Conservation (phyloP, 805 yeast species). For the Pichia heedii region DNA sequence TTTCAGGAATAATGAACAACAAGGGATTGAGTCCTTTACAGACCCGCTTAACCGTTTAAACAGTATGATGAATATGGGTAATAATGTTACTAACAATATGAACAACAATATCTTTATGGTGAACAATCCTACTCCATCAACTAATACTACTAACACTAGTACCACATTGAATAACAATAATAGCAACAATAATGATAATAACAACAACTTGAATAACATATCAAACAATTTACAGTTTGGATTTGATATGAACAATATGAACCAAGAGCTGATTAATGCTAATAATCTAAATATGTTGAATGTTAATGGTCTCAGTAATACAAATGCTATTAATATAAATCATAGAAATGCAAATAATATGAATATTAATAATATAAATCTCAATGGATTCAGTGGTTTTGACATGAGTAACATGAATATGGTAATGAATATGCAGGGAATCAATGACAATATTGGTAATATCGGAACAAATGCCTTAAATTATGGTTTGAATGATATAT, state of each 20-base stretch:
- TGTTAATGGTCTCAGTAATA: too few relatives aligned
- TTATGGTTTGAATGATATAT: not conserved
- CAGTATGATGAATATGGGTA: not conserved
- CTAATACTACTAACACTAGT: too few relatives aligned
- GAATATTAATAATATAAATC: too few relatives aligned
- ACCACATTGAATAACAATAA: not conserved
- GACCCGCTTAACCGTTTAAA: too few relatives aligned
- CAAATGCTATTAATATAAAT: too few relatives aligned
- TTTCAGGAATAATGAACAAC: not conserved
- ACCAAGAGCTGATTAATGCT: not conserved
- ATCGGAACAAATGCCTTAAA: not conserved
- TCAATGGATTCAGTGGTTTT: too few relatives aligned
- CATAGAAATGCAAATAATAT: too few relatives aligned
- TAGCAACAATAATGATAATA: not conserved
- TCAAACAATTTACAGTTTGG: too few relatives aligned
- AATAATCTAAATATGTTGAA: not conserved
- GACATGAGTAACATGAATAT: not conserved
- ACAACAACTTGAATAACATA: not conserved
- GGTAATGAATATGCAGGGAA: not conserved
- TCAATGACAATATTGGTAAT: not conserved
- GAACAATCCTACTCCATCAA: too few relatives aligned
- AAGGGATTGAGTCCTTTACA: not conserved
- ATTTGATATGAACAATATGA: slow-evolving; percentile 1
- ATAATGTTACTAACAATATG: too few relatives aligned
- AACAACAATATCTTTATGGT: too few relatives aligned